phyloP scores from a whole-genome alignment of 2,329 filamentous ascomycete genomes.

The Alternaria atra region DNA sequence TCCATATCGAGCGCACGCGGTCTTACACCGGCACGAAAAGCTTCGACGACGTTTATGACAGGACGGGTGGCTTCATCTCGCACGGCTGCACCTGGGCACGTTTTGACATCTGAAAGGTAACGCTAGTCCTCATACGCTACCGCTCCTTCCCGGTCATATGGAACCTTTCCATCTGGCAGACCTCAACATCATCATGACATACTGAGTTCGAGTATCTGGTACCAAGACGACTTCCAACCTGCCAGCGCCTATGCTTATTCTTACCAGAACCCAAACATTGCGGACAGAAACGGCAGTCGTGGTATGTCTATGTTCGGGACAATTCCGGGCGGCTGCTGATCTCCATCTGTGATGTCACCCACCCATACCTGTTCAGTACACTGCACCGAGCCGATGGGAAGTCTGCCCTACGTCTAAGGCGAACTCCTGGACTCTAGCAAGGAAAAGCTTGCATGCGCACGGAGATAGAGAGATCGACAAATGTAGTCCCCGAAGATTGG shows the following conservation, averaged over 20 bases:
- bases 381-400: slow-evolving; percentile 9
- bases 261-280: background rate
- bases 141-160: slow-evolving; percentile 2
- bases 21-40: slow-evolving; percentile 5
- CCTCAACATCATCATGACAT: background rate
- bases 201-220: background rate
- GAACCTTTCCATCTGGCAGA: background rate
- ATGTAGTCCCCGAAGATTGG: slow-evolving; percentile 3
- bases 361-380: slow-evolving; percentile 14
- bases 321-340: slow-evolving; percentile 13
- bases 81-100: background rate
- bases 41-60: slow-evolving; percentile 8
- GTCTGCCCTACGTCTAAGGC: background rate
- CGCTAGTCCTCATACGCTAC: slow-evolving; percentile 4
- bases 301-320: background rate
- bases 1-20: background rate
- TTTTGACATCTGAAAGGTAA: background rate
- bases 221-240: background rate
- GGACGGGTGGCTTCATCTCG: slow-evolving; percentile 12
- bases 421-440: slow-evolving; percentile 5
- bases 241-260: background rate
- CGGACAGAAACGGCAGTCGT: background rate
- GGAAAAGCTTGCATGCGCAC: slow-evolving; percentile 4
- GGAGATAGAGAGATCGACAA: background rate
- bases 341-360: slow-evolving; percentile 8